These are phyloP conservation scores for Xylaria sp. DNA, from an alignment of 2,329 filamentous ascomycete species.

Conservation along the genomic window DNA sequence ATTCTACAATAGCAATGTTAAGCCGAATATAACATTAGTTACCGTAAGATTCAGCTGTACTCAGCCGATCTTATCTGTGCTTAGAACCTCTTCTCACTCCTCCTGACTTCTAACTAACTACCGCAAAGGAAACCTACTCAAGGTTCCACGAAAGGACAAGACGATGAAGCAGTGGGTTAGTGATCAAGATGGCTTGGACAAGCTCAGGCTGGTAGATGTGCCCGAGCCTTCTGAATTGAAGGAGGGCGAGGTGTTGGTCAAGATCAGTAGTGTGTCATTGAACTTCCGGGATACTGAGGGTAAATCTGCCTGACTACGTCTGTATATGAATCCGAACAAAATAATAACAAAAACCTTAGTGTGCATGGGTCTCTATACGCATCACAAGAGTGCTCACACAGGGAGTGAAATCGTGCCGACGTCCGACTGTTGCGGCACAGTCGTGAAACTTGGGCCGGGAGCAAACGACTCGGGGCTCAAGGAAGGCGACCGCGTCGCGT, in stretches of 20 bases:
- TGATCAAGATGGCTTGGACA: slow-evolving; percentile 64
- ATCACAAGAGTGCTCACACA: slow-evolving; percentile 64
- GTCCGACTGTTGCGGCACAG: slow-evolving; percentile 75
- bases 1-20: neutral
- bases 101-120: neutral
- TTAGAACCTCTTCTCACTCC: neutral
- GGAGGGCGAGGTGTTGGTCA: slow-evolving; percentile 62
- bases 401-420: slow-evolving; percentile 66
- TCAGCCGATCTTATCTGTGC: neutral
- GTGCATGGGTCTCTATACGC: slow-evolving; percentile 71
- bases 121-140: neutral
- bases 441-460: slow-evolving; percentile 61
- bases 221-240: slow-evolving; percentile 58
- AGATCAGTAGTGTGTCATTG: slow-evolving; percentile 58
- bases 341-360: slow-evolving; percentile 54
- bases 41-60: neutral
- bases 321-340: neutral
- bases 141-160: neutral
- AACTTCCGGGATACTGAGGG: slow-evolving; percentile 63
- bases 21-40: neutral
- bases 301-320: slow-evolving; percentile 38
- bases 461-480: slow-evolving; percentile 56
- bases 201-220: slow-evolving; percentile 57
- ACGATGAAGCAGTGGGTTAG: slow-evolving; percentile 63
- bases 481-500: slow-evolving; percentile 72